Evolutionary conservation across 352 stramenopile species (phyloP), one percentile per base, ranked within the genome.

Genomic region (Phytophthora vignae): DNA sequence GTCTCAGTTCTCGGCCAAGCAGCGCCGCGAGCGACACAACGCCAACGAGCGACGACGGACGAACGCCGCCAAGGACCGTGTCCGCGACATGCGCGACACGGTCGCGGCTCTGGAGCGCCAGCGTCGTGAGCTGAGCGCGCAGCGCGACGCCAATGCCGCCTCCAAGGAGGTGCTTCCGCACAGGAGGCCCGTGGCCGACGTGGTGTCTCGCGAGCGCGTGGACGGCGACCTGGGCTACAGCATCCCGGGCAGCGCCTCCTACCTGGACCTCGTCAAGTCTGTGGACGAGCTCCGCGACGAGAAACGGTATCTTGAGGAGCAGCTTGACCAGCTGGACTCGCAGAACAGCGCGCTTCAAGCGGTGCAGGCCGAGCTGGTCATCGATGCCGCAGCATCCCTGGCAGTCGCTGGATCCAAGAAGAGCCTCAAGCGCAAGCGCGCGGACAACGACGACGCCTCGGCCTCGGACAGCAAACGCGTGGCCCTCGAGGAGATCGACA

Each of bases 11-110:
- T 79, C 77, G 40, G 77, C 64, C 40, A 84, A 79, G 60, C 77
- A 84, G 64, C 77, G 77, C 31, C 77, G 77, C 4, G 77, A 84
- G 50, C 73, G 77, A 31, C 77, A 84, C 73, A 84, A 84, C 67
- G 77, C 77, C 66, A 84, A 84, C 36, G 77, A 84, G 19, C 69
- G 77, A 63, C 63, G 77, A 62, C 73, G 77, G 17, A 84, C 77
- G 25, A 84, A 84, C 52, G 77, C 77, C 3, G 73, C 77, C 25
- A 84, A 84, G 61, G 77, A 79, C 55, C 77, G 77, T 17, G 60
- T 84, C 0, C 66, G 70, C n/a, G 70, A 74, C 44, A 84, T 84
- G 77, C 77, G 77, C n/a, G 77, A 84, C 53, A 54, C 49, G 53
- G 77, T 84, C 58, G 10, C 53, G 25, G 53, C 36, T 40, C 60